Conservation (phyloP, 768 basidiomycete genomes). For the Tylopilus sp. region DNA sequence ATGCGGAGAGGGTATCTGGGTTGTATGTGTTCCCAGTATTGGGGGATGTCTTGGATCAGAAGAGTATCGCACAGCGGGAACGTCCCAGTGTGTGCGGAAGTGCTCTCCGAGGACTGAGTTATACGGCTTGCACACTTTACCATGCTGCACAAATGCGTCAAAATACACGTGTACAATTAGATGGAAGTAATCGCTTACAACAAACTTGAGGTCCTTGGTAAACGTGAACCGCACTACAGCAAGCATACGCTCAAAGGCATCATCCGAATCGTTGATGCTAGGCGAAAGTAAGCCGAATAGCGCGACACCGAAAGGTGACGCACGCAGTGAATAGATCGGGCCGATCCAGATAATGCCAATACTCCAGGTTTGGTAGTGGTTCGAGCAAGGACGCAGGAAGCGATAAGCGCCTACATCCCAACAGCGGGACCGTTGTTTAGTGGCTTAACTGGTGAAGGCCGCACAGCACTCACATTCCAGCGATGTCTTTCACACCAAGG, state of each 20-base stretch:
- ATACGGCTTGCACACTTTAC: slow-evolving; percentile 92
- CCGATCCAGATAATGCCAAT: slow-evolving; percentile 91
- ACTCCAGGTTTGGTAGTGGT: slow-evolving; percentile 94
- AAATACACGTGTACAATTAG: not conserved
- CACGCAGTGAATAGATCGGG: slow-evolving; percentile 91
- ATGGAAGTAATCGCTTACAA: slow-evolving; percentile 47
- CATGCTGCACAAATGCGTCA: slow-evolving; percentile 50
- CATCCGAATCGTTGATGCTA: slow-evolving; percentile 89
- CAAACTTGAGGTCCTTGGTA: slow-evolving; percentile 91
- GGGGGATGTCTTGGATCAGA: slow-evolving; percentile 46
- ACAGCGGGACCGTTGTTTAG: slow-evolving; percentile 14
- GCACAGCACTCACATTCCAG: slow-evolving; percentile 67
- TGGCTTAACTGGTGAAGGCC: not conserved
- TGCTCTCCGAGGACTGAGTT: slow-evolving; percentile 87
- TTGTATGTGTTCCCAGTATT: slow-evolving; percentile 41
- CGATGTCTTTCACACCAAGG: slow-evolving; percentile 92
- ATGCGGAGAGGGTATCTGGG: slow-evolving; percentile 25
- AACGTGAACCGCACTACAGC: slow-evolving; percentile 85
- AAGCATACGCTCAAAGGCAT: slow-evolving; percentile 95
- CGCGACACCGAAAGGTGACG: slow-evolving; percentile 32
- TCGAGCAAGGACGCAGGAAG: slow-evolving; percentile 91
- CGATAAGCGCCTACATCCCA: slow-evolving; percentile 72
- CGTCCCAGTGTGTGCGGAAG: slow-evolving; percentile 86
- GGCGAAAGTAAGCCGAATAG: slow-evolving; percentile 1
- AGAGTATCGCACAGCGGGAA: slow-evolving; percentile 57